Percentiles rank a stretch among this genome's conserved stretches.
Conservation (phyloP, 768 basidiomycete genomes). For the Termitomyces eurrhizus region DNA sequence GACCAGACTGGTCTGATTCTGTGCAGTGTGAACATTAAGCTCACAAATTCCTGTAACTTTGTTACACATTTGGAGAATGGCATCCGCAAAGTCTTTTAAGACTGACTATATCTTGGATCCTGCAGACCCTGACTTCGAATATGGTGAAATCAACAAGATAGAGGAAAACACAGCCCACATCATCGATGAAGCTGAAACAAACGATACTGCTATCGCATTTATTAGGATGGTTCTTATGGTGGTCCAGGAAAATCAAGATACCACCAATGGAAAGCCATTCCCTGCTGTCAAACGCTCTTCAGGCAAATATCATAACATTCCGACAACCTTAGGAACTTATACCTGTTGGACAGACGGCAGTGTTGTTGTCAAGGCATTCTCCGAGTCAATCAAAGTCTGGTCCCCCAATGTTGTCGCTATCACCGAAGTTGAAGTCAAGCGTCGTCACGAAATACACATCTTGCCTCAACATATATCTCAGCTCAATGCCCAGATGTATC, state of each 20-base stretch:
- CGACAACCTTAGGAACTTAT: not conserved
- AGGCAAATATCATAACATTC: not conserved
- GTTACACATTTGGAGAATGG: not conserved
- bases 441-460: not conserved
- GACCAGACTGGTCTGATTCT: too few relatives aligned
- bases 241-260: not conserved
- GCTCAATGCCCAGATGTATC: slow-evolving; percentile 1
- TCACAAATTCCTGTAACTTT: too few relatives aligned
- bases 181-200: not conserved
- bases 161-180: not conserved
- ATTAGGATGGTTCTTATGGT: not conserved
- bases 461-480: not conserved
- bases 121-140: not conserved
- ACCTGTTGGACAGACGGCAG: not conserved
- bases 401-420: not conserved
- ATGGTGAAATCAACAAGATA: not conserved
- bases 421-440: not conserved
- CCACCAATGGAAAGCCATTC: not conserved
- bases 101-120: not conserved
- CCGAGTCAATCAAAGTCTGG: not conserved
- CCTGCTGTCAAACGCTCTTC: not conserved
- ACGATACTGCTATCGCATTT: not conserved
- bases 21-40: too few relatives aligned
- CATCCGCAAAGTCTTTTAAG: not conserved
- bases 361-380: not conserved